Evolutionary conservation across 2,329 filamentous ascomycete species (phyloP), one percentile per base, ranked within the genome.

Genomic region (Fusarium multiceps): DNA sequence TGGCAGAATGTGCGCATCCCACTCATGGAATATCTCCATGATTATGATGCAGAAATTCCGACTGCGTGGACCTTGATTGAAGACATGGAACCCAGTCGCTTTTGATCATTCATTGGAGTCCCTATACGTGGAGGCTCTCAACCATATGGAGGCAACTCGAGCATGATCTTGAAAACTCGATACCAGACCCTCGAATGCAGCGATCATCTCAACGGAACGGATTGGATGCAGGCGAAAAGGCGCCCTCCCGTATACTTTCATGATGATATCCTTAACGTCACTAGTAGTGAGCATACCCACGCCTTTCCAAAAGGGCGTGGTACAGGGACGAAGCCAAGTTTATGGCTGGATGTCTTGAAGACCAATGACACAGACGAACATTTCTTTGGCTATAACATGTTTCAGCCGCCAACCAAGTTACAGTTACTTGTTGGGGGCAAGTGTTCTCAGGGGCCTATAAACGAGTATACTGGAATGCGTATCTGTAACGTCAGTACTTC

Each of bases 61-160:
- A 2, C n/a, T 23, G 23, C 23, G 23, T 23, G 23, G 23, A 4
- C 4, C 4, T 23, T 23, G 23, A 23, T 23, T 5, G 4, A 5
- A 23, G 23, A 23, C 23, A 23, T 23, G 23, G 23, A 4, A 23
- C 23, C 23, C 23, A 23, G 23, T 23, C 23, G 5, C 4, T 55
- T 65, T 2, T 49, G 48, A 3, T 66, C 63, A 0, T 10, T 60
- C 0, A 47, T 66, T 6, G 63, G 61, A 1, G 30, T 66, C 0
- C 49, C 55, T 0, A 60, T 65, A 30, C 55, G 42, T 8, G 55
- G 55, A 6, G 30, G 30, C 1, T 7, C 0, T 23, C 2, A 23
- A 23, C 5, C 5, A 23, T 23, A 9, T 7, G 55, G 21, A 1
- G 60, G 55, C 2, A 66, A 66, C 28, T 65, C 60, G 3, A 65